phyloP scores from a whole-genome alignment of 192 early-diverging fungal genomes.

The Backusella sp. region DNA sequence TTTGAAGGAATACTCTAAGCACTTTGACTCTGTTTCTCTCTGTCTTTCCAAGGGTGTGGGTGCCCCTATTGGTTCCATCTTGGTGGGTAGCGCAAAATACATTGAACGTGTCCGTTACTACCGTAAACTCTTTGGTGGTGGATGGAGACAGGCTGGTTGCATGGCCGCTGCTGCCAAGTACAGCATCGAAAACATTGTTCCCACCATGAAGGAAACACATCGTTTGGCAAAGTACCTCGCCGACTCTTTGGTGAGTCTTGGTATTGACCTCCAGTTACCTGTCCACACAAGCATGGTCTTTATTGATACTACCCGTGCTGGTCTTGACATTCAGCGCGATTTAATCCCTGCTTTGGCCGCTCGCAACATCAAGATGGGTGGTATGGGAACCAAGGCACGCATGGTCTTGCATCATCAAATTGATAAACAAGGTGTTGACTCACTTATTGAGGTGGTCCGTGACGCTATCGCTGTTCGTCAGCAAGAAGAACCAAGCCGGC shows the following conservation, averaged over 20 bases:
- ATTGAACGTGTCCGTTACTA: conserved; percentile 82
- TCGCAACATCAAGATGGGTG: conserved; percentile 59
- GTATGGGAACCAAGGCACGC: conserved; percentile 43
- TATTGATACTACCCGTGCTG: conserved; percentile 51
- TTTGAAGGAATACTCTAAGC: conserved; percentile 64
- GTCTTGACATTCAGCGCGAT: conserved; percentile 46
- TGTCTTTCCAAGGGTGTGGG: conserved; percentile 93
- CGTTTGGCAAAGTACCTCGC: conserved; percentile 59
- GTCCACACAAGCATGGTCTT: conserved; percentile 91
- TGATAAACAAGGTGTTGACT: conserved; percentile 48
- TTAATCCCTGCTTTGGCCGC: conserved; percentile 43
- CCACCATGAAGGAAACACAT: conserved; percentile 69
- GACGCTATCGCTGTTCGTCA: conserved; percentile 1
- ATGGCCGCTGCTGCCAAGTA: conserved; percentile 77
- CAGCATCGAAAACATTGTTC: conserved; percentile 73
- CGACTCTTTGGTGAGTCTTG: conserved; percentile 52
- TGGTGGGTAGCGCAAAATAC: conserved; percentile 68
- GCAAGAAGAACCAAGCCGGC: conserved; percentile 13
- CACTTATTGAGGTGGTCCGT: conserved; percentile 38
- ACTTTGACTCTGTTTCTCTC: conserved; percentile 83
- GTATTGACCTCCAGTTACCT: conserved; percentile 63
- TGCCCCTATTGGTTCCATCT: conserved; percentile 83
- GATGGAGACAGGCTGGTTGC: conserved; percentile 88
- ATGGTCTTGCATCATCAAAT: conserved; percentile 77
- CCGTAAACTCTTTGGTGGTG: conserved; percentile 90